Percentiles rank a stretch among this genome's conserved stretches.
These are phyloP conservation scores for Samsoniella hepiali DNA, from an alignment of 2,329 filamentous ascomycete genomes.

Conservation along the genomic window DNA sequence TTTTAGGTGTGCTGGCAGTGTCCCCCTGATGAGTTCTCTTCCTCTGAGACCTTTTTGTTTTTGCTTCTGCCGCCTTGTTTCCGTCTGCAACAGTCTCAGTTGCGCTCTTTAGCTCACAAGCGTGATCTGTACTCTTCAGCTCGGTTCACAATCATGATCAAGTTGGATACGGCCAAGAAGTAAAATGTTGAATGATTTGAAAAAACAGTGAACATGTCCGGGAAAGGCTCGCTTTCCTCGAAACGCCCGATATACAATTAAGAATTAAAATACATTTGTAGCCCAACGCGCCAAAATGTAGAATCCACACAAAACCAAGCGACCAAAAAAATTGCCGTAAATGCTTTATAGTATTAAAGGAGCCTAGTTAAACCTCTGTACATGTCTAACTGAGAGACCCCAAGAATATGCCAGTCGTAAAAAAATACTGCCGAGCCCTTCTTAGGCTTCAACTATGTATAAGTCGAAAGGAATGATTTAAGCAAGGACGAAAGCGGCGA, in stretches of 20 bases:
- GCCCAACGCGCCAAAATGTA: constrained; percentile 20
- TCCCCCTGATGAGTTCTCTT: background rate
- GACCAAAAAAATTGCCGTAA: constrained; percentile 19
- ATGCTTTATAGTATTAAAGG: constrained; percentile 31
- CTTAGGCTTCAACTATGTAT: constrained; percentile 36
- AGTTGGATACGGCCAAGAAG: background rate
- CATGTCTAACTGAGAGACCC: constrained; percentile 33
- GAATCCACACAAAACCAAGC: constrained; percentile 14
- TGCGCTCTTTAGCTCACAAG: background rate
- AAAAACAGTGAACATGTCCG: constrained; percentile 12
- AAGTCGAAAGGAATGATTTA: constrained; percentile 43
- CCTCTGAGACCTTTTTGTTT: background rate
- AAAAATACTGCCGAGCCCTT: constrained; percentile 37
- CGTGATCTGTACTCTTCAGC: background rate
- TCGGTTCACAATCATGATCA: background rate
- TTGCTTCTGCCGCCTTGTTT: background rate
- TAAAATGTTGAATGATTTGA: constrained; percentile 9
- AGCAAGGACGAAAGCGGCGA: constrained; percentile 52
- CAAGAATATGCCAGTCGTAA: constrained; percentile 34
- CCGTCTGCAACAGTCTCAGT: constrained; percentile 8
- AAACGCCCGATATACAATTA: constrained; percentile 39
- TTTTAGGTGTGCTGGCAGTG: background rate
- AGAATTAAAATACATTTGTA: constrained; percentile 45
- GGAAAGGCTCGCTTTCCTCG: constrained; percentile 18
- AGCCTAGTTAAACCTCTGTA: constrained; percentile 38